Conservation (phyloP, 805 yeast species). For the Wickerhamiella musiphila region DNA sequence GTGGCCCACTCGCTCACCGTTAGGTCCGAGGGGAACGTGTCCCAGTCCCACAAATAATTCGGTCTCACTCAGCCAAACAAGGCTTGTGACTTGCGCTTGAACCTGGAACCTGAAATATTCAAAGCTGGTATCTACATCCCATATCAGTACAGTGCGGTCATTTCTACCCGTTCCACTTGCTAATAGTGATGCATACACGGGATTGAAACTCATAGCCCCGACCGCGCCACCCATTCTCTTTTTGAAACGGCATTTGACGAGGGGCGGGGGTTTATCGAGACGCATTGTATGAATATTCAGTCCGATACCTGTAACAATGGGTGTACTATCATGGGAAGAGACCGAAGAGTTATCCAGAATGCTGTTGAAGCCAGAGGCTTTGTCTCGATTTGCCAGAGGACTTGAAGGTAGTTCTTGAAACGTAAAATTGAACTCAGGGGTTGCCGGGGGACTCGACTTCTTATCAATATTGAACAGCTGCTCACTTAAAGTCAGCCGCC, state of each 20-base stretch:
- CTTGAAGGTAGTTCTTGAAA: no score
- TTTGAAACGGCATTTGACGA: slow-evolving; percentile 25
- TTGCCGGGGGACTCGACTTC: no score
- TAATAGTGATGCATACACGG: slow-evolving; percentile 64
- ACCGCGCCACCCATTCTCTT: slow-evolving; percentile 73
- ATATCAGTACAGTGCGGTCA: slow-evolving; percentile 41
- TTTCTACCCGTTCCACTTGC: slow-evolving; percentile 88
- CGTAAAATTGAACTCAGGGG: no score
- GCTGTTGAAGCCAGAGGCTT: no score
- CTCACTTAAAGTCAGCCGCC: no score
- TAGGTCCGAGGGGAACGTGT: slow-evolving; percentile 55
- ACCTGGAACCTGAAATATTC: slow-evolving; percentile 49
- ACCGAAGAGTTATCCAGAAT: no score
- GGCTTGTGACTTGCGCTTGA: slow-evolving; percentile 59
- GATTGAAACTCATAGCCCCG: slow-evolving; percentile 78
- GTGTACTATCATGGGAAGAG: no score
- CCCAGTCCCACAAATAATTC: slow-evolving; percentile 74
- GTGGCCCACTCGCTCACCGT: slow-evolving; percentile 29
- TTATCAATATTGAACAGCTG: no score
- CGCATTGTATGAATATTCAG: no score
- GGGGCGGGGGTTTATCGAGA: no score
- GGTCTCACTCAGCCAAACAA: slow-evolving; percentile 53
- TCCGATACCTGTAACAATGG: no score
- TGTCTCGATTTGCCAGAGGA: no score
- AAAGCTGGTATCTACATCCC: slow-evolving; percentile 72